Evolutionary conservation across 2,329 filamentous ascomycete species (phyloP).

Genomic region (Penicillium oxalicum): DNA sequence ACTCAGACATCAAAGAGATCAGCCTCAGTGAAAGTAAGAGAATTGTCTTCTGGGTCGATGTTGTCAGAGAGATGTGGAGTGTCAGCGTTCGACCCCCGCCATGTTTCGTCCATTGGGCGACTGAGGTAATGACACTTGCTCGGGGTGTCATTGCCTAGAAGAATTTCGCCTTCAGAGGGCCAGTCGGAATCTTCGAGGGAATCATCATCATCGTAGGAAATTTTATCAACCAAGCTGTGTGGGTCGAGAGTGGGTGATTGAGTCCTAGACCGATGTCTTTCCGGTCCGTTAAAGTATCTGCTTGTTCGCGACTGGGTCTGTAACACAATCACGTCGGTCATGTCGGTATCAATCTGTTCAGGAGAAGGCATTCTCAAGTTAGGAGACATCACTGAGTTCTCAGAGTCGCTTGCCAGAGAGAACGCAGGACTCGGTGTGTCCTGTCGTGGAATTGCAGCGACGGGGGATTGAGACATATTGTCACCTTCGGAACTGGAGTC

Average conservation of each 20-base stretch:
- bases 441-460: neutral
- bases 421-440: neutral
- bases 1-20: too few relatives aligned
- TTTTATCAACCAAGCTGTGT: too few relatives aligned
- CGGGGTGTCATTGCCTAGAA: neutral
- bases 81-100: too few relatives aligned
- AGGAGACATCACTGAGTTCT: neutral
- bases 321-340: neutral
- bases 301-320: neutral
- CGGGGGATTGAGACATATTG: neutral
- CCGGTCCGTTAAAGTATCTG: neutral
- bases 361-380: too few relatives aligned
- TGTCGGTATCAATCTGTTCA: neutral
- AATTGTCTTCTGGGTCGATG: too few relatives aligned
- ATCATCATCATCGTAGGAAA: neutral
- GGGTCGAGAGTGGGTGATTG: too few relatives aligned
- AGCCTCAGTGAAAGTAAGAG: too few relatives aligned
- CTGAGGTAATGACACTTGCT: neutral
- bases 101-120: neutral
- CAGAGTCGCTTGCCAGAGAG: neutral
- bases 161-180: neutral
- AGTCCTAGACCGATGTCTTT: neutral
- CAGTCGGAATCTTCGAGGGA: neutral
- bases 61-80: neutral
- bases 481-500: neutral